Percentiles rank a stretch among this genome's conserved stretches.
Conservation (phyloP, 2,329 filamentous ascomycete genomes). For the Fusarium devonianum region DNA sequence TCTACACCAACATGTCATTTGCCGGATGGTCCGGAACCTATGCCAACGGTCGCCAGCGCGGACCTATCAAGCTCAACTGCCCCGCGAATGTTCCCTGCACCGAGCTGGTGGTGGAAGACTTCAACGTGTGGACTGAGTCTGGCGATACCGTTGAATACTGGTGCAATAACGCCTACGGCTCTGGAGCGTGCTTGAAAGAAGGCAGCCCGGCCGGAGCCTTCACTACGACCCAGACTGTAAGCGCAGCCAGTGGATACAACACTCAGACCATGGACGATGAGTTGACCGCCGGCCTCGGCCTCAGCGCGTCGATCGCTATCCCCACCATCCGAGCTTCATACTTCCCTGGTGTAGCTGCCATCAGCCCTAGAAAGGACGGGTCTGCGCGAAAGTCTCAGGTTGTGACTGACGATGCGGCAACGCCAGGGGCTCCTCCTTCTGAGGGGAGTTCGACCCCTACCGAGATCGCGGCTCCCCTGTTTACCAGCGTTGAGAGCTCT, state of each 20-base stretch:
- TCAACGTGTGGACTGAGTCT: conserved; percentile 24
- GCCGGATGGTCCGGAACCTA: conserved; percentile 35
- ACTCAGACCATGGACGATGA: conserved; percentile 30
- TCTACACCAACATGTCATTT: conserved; percentile 34
- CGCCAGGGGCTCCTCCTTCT: too few relatives aligned
- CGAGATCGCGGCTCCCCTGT: neutral
- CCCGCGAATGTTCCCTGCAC: conserved; percentile 27
- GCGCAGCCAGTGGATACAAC: conserved; percentile 9
- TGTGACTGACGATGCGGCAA: neutral
- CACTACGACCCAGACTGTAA: conserved; percentile 28
- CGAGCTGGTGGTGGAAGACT: conserved; percentile 31
- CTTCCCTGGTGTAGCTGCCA: conserved; percentile 27
- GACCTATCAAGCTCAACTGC: conserved; percentile 36
- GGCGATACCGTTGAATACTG: conserved; percentile 24
- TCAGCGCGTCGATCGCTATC: conserved; percentile 25
- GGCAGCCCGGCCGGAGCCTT: conserved; percentile 12
- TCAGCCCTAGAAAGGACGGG: conserved; percentile 21
- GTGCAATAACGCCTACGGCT: conserved; percentile 32
- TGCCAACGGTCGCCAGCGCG: conserved; percentile 24
- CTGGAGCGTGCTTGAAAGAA: conserved; percentile 25
- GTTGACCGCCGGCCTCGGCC: conserved; percentile 20
- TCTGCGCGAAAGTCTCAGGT: neutral
- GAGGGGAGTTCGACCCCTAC: neutral
- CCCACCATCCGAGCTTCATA: conserved; percentile 22
- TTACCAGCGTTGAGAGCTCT: neutral